phyloP scores from a whole-genome alignment of 2,329 filamentous ascomycete species.

The Colletotrichum sublineola region DNA sequence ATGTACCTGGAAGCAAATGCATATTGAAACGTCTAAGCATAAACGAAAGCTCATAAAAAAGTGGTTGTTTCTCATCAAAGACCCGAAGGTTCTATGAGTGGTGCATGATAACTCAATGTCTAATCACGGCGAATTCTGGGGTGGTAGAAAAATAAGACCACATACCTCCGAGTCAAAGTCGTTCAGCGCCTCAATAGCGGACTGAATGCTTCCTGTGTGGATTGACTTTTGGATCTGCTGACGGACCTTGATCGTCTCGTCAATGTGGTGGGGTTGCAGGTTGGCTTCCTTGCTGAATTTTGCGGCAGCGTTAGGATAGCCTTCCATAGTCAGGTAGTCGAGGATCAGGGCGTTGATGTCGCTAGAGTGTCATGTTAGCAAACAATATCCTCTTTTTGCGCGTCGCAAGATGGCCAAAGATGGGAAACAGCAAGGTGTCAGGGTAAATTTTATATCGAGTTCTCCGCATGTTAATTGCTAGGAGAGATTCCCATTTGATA shows the following conservation, averaged over 20 bases:
- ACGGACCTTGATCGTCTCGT: constrained; percentile 79
- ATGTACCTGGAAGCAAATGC: constrained; percentile 12
- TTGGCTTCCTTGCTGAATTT: constrained; percentile 97
- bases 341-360: constrained; percentile 96
- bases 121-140: constrained; percentile 81
- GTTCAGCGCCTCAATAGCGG: constrained; percentile 88
- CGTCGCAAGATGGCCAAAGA: constrained; percentile 39
- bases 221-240: constrained; percentile 89
- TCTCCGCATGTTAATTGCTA: constrained; percentile 92
- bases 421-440: constrained; percentile 52
- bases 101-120: constrained; percentile 95
- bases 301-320: constrained; percentile 91
- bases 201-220: constrained; percentile 85
- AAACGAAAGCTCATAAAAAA: constrained; percentile 55
- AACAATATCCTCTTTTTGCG: constrained; percentile 11
- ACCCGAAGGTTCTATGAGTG: constrained; percentile 93
- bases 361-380: constrained; percentile 63
- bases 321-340: constrained; percentile 96
- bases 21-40: constrained; percentile 23
- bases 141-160: constrained; percentile 50
- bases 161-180: constrained; percentile 90
- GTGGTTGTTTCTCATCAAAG: constrained; percentile 91
- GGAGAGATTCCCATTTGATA: constrained; percentile 99
- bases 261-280: constrained; percentile 78
- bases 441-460: constrained; percentile 80